These are phyloP conservation scores for Sungouiella blattae DNA, from an alignment of 805 yeast species.

Conservation along the genomic window DNA sequence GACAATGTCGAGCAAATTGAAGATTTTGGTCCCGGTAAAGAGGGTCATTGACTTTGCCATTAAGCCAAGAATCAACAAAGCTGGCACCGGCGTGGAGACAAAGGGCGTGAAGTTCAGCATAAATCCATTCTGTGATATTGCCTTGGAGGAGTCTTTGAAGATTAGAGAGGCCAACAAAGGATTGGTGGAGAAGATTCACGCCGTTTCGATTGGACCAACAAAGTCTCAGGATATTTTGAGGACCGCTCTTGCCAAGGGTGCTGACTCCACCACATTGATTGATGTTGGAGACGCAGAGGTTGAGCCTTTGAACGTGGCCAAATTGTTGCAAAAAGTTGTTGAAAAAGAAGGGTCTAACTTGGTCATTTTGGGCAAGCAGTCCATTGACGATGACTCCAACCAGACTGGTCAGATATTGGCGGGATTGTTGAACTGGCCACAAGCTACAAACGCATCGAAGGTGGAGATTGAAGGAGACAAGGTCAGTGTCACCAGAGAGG, in stretches of 20 bases:
- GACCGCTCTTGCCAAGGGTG: constrained; percentile 93
- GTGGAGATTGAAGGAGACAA: constrained; percentile 59
- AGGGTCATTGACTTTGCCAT: constrained; percentile 92
- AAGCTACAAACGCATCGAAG: constrained; percentile 91
- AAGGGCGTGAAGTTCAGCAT: constrained; percentile 88
- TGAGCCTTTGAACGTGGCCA: constrained; percentile 89
- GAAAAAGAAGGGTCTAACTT: constrained; percentile 70
- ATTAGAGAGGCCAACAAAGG: constrained; percentile 64
- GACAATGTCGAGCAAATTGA: constrained; percentile 42
- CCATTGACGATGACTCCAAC: constrained; percentile 92
- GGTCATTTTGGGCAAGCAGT: constrained; percentile 90
- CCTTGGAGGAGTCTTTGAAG: constrained; percentile 89
- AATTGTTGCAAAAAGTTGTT: constrained; percentile 70
- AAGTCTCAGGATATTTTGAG: constrained; percentile 87
- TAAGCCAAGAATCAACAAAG: constrained; percentile 86
- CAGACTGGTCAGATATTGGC: constrained; percentile 98
- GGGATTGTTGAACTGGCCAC: constrained; percentile 92
- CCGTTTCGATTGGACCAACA: constrained; percentile 84
- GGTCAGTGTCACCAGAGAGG: constrained; percentile 80
- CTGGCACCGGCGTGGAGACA: constrained; percentile 80
- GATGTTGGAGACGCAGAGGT: constrained; percentile 70
- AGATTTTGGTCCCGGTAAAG: constrained; percentile 89
- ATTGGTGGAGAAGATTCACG: constrained; percentile 78
- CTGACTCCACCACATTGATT: constrained; percentile 77
- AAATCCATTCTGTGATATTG: constrained; percentile 97